Base-by-base conservation (phyloP, 2,329 filamentous ascomycete genomes). In the Ascochyta pisi region DNA sequence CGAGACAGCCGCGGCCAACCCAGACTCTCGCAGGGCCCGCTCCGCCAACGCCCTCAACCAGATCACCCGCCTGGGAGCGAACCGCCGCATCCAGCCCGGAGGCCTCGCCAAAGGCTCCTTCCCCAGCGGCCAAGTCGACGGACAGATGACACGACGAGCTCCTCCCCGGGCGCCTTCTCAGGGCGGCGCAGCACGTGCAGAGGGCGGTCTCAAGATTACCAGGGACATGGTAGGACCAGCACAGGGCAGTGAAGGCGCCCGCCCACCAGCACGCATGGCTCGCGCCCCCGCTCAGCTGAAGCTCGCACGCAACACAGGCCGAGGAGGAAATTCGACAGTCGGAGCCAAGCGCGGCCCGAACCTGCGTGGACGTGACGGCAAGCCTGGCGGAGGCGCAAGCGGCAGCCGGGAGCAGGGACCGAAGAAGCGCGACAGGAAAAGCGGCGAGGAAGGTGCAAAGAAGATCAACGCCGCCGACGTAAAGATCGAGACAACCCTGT, bases 281-380 rank as follows among this genome's bases (percentile, higher is more conserved):
- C 71, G 71, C 62, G 71, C 70, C 8, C 73, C 73, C 6, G 48
- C 66, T 12, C 60, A 61, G 9, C 61, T 73, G 24, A 65, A 67
- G 29, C 61, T 70, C 43, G 50, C 58, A 47, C 31, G 37, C 48
- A 39, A 40, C 16, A 41, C 42, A 7, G 29, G 52, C 10, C n/a
- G 26, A 29, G 23, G 19, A 26, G 53, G 53, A 26, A 56, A 61
- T 19, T 43, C 55, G 24, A 44, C 55, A 9, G 56, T 54, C 15
- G 57, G 58, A 16, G 38, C 51, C 29, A 44, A 37, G 34, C 57
- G 62, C 12, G 69, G 69, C 3, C 70, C 69, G 16, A 70, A 72
- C 24, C 65, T 71, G 12, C 58, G 66, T 3, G 68, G 60, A 15
- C 65, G 70, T 27, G 61, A 63, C 4, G 50, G 49, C 15, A 54